Percentiles rank a stretch among this genome's conserved stretches.
These are phyloP conservation scores for Euclidium syriacum DNA, from an alignment of 345 rosid species.

Conservation along the genomic window DNA sequence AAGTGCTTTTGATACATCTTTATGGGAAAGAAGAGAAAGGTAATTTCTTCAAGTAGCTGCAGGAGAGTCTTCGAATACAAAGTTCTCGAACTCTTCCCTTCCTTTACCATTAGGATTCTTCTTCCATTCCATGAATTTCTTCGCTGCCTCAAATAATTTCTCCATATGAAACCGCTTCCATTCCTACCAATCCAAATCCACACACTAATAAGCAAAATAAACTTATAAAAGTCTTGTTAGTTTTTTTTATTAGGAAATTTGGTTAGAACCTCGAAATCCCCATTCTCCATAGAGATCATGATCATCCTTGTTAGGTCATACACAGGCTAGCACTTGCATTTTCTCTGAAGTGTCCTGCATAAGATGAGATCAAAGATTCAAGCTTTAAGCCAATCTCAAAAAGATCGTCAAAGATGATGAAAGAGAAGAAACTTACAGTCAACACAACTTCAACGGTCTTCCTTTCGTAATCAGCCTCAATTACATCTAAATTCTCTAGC, in stretches of 20 bases:
- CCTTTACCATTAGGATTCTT: conserved; percentile 66
- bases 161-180: conserved; percentile 61
- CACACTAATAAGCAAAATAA: not conserved
- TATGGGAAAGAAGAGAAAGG: not conserved
- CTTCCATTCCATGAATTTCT: conserved; percentile 55
- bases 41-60: not conserved
- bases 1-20: too few species aligned
- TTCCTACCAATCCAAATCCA: conserved; percentile 38
- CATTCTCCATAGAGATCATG: conserved; percentile 78
- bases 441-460: conserved; percentile 50
- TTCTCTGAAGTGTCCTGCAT: conserved; percentile 49
- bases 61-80: conserved; percentile 32
- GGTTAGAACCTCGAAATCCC: conserved; percentile 69
- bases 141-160: conserved; percentile 58
- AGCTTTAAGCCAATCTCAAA: not conserved
- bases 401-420: not conserved
- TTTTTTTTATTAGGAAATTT: not conserved
- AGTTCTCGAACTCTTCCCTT: conserved; percentile 50
- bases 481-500: conserved; percentile 49
- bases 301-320: conserved; percentile 62
- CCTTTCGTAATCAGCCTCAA: conserved; percentile 68
- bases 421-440: conserved; percentile 32
- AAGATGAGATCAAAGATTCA: not conserved
- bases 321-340: conserved; percentile 44
- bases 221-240: too few species aligned